These are phyloP conservation scores for Russula vinacea DNA, from an alignment of 768 basidiomycete genomes.

Conservation along the genomic window DNA sequence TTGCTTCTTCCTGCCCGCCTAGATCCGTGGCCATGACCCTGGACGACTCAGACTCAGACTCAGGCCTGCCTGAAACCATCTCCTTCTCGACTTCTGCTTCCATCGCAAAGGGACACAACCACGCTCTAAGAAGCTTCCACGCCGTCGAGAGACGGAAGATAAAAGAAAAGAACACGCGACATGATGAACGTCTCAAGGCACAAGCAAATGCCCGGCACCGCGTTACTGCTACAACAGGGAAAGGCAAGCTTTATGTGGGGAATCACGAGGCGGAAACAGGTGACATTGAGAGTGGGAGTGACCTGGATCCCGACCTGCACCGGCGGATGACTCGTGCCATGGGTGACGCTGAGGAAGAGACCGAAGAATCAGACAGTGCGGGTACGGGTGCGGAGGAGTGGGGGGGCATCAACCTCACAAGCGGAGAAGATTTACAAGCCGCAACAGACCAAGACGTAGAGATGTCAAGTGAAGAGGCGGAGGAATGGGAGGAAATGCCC, in stretches of 20 bases:
- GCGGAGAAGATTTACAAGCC: background rate
- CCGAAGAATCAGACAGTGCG: background rate
- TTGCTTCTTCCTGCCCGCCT: background rate
- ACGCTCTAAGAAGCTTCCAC: slow-evolving; percentile 15
- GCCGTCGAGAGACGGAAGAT: slow-evolving; percentile 19
- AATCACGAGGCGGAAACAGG: slow-evolving; percentile 14
- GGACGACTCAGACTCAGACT: slow-evolving; percentile 26
- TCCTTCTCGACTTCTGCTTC: slow-evolving; percentile 26
- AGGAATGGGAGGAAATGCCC: background rate
- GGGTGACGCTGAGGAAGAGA: slow-evolving; percentile 27
- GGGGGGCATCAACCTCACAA: slow-evolving; percentile 11
- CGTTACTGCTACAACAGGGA: slow-evolving; percentile 9
- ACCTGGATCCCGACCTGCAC: slow-evolving; percentile 13
- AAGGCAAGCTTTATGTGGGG: slow-evolving; percentile 6
- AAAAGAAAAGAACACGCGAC: slow-evolving; percentile 24
- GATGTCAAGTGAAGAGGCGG: slow-evolving; percentile 13
- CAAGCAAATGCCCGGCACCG: slow-evolving; percentile 19
- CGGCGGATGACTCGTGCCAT: slow-evolving; percentile 29
- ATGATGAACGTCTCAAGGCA: slow-evolving; percentile 27
- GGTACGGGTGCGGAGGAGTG: slow-evolving; percentile 21
- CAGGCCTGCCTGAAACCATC: slow-evolving; percentile 24
- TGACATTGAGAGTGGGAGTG: slow-evolving; percentile 13
- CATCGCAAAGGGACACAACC: slow-evolving; percentile 19
- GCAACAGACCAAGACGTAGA: slow-evolving; percentile 4
- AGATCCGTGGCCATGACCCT: slow-evolving; percentile 7